A percentile compares a stretch with the other conserved stretches of the same genome.
These are phyloP conservation scores for Sporothrix globosa DNA, from an alignment of 2,329 filamentous ascomycete genomes.

Conservation along the genomic window DNA sequence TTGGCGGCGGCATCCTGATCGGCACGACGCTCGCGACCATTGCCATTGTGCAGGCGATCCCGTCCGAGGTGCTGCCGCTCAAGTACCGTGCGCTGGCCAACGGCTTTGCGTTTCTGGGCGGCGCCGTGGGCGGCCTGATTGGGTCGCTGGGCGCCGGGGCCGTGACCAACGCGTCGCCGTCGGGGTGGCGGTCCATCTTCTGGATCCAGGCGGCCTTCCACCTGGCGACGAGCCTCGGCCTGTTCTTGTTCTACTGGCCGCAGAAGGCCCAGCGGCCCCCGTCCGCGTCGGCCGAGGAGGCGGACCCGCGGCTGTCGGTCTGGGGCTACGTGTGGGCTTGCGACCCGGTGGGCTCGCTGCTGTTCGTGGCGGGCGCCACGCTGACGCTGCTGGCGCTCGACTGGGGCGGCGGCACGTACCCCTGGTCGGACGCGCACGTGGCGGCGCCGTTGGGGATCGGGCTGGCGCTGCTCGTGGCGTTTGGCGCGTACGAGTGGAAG, in stretches of 20 bases:
- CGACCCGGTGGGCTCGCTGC: constrained; percentile 52
- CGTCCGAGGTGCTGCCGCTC: constrained; percentile 59
- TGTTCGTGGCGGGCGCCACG: constrained; percentile 51
- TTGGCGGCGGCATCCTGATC: constrained; percentile 61
- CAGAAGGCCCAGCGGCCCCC: constrained; percentile 47
- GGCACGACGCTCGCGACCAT: constrained; percentile 58
- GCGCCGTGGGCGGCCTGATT: constrained; percentile 54
- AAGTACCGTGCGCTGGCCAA: constrained; percentile 61
- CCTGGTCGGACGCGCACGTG: constrained; percentile 47
- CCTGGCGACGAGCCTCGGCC: constrained; percentile 50
- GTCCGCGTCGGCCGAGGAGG: no score
- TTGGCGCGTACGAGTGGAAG: constrained; percentile 56
- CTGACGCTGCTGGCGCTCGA: constrained; percentile 51
- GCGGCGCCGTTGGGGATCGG: constrained; percentile 50
- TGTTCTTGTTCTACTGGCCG: constrained; percentile 54
- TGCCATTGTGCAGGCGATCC: constrained; percentile 59
- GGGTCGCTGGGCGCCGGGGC: constrained; percentile 56
- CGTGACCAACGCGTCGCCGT: constrained; percentile 52
- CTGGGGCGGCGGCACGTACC: constrained; percentile 51
- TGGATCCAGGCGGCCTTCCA: constrained; percentile 63
- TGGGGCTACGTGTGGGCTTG: constrained; percentile 51
- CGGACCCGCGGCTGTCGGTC: constrained; percentile 46
- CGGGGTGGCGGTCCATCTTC: constrained; percentile 60
- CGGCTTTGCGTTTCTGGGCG: constrained; percentile 55
- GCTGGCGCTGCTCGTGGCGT: constrained; percentile 46